Conservation (phyloP, 192 early-diverging fungal genomes). For the Coemansia sp. region DNA sequence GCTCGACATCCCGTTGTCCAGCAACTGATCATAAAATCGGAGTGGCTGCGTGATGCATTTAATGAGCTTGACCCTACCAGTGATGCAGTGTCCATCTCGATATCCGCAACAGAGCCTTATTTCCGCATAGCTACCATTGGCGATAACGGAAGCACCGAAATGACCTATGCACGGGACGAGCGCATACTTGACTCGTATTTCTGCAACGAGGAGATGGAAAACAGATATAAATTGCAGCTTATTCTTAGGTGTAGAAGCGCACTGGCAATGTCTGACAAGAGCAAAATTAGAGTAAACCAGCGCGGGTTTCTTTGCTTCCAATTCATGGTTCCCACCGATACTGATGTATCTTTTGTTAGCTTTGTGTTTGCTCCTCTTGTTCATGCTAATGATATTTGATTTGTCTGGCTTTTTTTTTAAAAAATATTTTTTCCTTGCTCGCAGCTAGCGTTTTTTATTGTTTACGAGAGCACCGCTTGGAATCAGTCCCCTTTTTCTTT, state of each 20-base stretch:
- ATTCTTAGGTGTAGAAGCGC: conserved; percentile 54
- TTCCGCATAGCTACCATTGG: conserved; percentile 55
- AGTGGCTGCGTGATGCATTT: conserved; percentile 60
- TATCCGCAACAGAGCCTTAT: conserved; percentile 51
- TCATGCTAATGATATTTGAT: conserved; percentile 19
- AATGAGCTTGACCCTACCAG: conserved; percentile 59
- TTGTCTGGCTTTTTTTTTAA: too few relatives aligned
- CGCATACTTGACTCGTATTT: conserved; percentile 57
- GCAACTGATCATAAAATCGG: conserved; percentile 59
- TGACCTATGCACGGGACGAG: conserved; percentile 60
- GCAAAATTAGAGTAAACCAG: conserved; percentile 55
- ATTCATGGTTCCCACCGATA: conserved; percentile 56
- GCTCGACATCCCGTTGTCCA: conserved; percentile 26
- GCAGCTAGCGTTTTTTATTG: neutral
- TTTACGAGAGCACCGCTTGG: neutral
- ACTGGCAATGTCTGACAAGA: conserved; percentile 57
- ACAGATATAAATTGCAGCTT: conserved; percentile 48
- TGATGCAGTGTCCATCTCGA: conserved; percentile 47
- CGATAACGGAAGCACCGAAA: conserved; percentile 54
- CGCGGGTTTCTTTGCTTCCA: conserved; percentile 59
- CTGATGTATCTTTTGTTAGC: conserved; percentile 51
- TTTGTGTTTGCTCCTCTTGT: conserved; percentile 47
- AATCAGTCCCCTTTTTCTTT: neutral
- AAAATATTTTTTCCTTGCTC: too few relatives aligned
- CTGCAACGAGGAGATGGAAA: conserved; percentile 50